Evolutionary conservation across 176 grass and related monocot genomes (phyloP).

Genomic region (Chrysopogon serrulatus): DNA sequence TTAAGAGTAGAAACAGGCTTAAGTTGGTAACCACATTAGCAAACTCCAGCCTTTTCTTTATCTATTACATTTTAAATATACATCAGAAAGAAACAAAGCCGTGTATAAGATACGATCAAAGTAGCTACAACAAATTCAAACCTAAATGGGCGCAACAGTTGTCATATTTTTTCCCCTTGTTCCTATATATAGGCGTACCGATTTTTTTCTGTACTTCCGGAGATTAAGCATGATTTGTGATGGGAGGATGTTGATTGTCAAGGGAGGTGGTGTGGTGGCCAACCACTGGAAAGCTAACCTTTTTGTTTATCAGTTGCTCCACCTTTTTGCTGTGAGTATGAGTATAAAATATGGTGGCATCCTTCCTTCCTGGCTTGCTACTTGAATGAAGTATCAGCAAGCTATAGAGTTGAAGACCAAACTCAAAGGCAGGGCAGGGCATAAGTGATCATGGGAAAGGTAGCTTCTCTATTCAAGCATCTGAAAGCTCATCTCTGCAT

Average conservation of each 20-base stretch:
- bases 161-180: not conserved
- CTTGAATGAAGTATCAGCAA: not conserved
- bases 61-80: not conserved
- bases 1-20: not conserved
- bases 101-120: not conserved
- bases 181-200: not conserved
- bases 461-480: not conserved
- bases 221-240: not conserved
- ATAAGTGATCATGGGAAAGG: slow-evolving; percentile 22
- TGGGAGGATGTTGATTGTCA: slow-evolving; percentile 21
- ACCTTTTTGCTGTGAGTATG: slow-evolving; percentile 22
- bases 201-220: not conserved
- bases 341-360: slow-evolving; percentile 2
- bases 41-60: not conserved
- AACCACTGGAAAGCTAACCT: slow-evolving; percentile 16
- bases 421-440: not conserved
- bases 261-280: slow-evolving; percentile 22
- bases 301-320: not conserved
- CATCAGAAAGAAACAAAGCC: not conserved
- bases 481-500: not conserved
- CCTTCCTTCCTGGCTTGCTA: slow-evolving; percentile 2
- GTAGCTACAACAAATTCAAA: not conserved
- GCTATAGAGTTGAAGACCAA: not conserved
- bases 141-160: not conserved
- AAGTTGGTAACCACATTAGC: not conserved